Evolutionary conservation across 2,329 filamentous ascomycete genomes (phyloP).

Genomic region (Chrysosporium keratinophilum): DNA sequence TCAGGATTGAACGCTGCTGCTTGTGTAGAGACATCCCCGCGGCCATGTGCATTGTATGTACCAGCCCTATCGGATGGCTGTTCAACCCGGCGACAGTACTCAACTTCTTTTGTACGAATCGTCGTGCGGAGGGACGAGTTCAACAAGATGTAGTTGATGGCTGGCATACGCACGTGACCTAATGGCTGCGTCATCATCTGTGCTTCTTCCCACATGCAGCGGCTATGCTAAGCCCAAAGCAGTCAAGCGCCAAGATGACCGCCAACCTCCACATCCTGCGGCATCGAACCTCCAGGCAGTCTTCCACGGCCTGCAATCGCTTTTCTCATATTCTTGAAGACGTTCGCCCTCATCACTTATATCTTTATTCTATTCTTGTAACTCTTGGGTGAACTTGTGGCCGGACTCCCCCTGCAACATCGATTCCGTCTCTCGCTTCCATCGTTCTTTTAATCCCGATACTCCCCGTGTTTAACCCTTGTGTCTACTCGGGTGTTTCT

Average conservation of each 20-base stretch:
- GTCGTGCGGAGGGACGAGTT: too few relatives aligned
- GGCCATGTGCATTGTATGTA: neutral
- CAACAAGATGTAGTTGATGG: too few relatives aligned
- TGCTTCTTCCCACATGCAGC: neutral
- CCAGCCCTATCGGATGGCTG: neutral
- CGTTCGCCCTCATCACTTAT: neutral
- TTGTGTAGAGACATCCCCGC: neutral
- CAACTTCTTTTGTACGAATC: neutral
- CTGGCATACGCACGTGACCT: neutral
- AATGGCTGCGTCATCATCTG: too few relatives aligned
- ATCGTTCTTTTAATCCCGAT: neutral
- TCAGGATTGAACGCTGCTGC: neutral
- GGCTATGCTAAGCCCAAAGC: slow-evolving; percentile 8
- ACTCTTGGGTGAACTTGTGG: neutral
- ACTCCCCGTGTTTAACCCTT: neutral
- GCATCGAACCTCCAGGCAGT: slow-evolving; percentile 8
- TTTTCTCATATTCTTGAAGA: neutral
- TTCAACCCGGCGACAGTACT: too few relatives aligned
- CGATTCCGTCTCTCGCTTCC: neutral
- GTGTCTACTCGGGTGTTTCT: neutral
- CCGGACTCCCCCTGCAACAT: neutral
- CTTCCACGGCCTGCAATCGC: neutral
- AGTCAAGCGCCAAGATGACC: slow-evolving; percentile 1
- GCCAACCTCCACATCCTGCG: slow-evolving; percentile 6
- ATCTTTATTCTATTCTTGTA: slow-evolving; percentile 6